Evolutionary conservation across 768 basidiomycete genomes (phyloP), one percentile per base, ranked within the genome.

Genomic region (Amanita pseudoporphyria): DNA sequence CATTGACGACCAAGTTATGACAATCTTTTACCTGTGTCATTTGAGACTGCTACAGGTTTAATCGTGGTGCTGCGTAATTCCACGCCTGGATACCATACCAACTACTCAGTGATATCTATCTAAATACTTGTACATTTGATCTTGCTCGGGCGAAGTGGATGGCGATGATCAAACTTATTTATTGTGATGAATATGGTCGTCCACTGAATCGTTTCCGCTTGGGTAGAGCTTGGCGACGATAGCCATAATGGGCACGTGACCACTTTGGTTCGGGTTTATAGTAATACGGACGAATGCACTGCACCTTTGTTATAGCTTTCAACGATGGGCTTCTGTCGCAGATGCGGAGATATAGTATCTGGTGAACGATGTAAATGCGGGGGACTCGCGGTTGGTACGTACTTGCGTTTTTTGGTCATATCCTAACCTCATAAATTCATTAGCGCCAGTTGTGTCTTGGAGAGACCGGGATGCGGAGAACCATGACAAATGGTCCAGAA

Each of bases 291-390:
- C 31, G 18, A 39, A 31, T 28, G 44, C 12, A 45, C 14, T 28
- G n/a, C n/a, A n/a, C n/a, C 45, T 41, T 47, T 49, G 37, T 55
- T 49, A 36, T 55, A 41, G 35, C 38, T 22, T 49, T 28, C 44
- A 35, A 32, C 45, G 19, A 91, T 91, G 88, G 84, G 84, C 19
- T 91, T 91, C 59, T 92, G 89, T 68, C 76, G 85, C 52, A 73
- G 86, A 61, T 92, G 88, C 60, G 89, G 88, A 51, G 84, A 90
- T 54, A 88, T 92, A 52, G 87, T 90, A 28, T 60, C 71, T 31
- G 78, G 79, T 43, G 64, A 69, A 37, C 83, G 83, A 46, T 90
- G 87, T 65, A 82, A 77, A 64, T 92, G 88, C 63, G 88, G 89
- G 55, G 89, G 89, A 47, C 68, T 72, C 14, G 68, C 84, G 47